Evolutionary conservation across 139 green algal genomes (phyloP).

Genomic region (Astrephomene gubernaculifera): DNA sequence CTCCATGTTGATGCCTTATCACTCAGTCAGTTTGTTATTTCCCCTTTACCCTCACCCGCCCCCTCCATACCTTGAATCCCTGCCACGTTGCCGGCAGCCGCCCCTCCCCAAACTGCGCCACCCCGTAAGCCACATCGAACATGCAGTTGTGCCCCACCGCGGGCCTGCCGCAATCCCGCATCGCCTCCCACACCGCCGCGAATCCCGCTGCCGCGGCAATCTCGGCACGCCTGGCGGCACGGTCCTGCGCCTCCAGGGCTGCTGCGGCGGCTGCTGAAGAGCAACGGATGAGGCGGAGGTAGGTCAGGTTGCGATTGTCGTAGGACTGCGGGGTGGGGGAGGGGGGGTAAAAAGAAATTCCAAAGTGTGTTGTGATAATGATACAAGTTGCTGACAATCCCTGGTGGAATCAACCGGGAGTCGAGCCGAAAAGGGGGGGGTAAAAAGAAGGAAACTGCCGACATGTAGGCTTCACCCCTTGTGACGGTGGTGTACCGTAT

Average conservation of each 20-base stretch:
- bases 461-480: no score
- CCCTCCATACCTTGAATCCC: constrained; percentile 32
- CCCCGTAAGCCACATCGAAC: constrained; percentile 72
- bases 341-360: no score
- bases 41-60: neutral
- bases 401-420: no score
- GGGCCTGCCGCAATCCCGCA: constrained; percentile 56
- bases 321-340: neutral
- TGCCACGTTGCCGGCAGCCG: constrained; percentile 63
- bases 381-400: no score
- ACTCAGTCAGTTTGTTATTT: no score
- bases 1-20: no score
- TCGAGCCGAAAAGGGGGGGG: no score
- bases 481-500: no score
- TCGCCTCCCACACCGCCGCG: constrained; percentile 65
- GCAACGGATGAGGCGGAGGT: neutral
- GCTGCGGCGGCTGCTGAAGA: neutral
- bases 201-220: constrained; percentile 52
- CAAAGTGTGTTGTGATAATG: no score
- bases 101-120: constrained; percentile 62
- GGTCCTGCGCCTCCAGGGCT: constrained; percentile 18
- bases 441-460: no score
- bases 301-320: neutral
- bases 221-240: neutral
- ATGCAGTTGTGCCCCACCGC: constrained; percentile 76